Base-by-base conservation (phyloP, 1,139 yeast genomes). In the Nakaseomyces bracarensis region DNA sequence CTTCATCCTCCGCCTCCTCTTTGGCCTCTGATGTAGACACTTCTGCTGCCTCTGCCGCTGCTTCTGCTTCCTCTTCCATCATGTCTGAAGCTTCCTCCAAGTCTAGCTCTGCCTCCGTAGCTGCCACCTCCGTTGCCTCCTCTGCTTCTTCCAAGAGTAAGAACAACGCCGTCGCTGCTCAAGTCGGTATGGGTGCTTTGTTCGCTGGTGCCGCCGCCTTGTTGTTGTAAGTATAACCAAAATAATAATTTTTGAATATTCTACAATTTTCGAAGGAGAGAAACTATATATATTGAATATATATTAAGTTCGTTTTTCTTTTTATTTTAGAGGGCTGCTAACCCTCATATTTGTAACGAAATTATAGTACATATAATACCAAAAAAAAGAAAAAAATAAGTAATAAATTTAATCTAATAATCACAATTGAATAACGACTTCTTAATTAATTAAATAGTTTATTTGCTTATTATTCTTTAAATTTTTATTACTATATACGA, bases 161-260 rank as follows among this genome's bases (percentile, higher is more conserved):
- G 36, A 33, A 33, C 36, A 26, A 45, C 28, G 33, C 33, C 23
- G 44, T 38, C 43, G 42, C 50, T 41, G 52, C 52, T 43, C 46
- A 50, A 30, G 46, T 38, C 29, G 43, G 43, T 19, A 43, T 35
- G 38, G 28, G 31, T 22, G 38, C 34, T 25, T 15, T 19, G 25
- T 23, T 28, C 39, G 47, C 45, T 20, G 52, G 51, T 47, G 49
- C 50, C 38, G 46, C 44, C 20, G 53, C 52, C 36, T 43, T 49
- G 40, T 42, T 49, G 43, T 46, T 49, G 43, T 49, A 44, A 47
- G 38, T 36, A n/a, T 23, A n/a, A 16, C n/a, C n/a, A n/a, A n/a
- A n/a, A n/a, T n/a, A 21, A 15, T 15, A 35, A 34, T 34, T 5
- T 11, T 16, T 23, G 21, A 36, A 23, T 26, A 36, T 36, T 23